phyloP scores from a whole-genome alignment of 345 rosid genomes.

The Brassica napus region DNA sequence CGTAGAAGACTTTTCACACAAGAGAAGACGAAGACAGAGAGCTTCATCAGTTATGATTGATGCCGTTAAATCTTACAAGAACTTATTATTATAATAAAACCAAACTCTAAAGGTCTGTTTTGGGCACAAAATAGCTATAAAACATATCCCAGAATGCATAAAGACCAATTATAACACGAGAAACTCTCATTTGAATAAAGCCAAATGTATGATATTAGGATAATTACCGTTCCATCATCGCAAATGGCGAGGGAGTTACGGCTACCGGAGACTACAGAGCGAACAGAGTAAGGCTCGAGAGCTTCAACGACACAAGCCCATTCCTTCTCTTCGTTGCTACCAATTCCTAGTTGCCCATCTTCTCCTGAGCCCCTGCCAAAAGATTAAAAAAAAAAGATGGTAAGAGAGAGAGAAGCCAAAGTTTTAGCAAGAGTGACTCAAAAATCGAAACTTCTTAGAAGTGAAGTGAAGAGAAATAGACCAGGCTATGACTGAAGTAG shows the following conservation, averaged over 20 bases:
- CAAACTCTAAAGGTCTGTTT: neutral
- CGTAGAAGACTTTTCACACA: neutral
- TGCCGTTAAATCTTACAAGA: neutral
- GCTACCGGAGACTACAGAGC: slow-evolving; percentile 94
- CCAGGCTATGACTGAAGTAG: slow-evolving; percentile 56
- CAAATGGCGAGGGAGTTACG: slow-evolving; percentile 99
- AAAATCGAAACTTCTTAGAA: slow-evolving; percentile 25
- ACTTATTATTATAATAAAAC: neutral
- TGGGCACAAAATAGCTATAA: neutral
- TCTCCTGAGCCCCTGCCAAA: slow-evolving; percentile 91
- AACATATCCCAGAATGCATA: neutral
- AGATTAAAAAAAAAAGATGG: neutral
- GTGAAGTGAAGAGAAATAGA: slow-evolving; percentile 5
- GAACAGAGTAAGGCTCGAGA: slow-evolving; percentile 65
- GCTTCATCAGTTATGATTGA: neutral
- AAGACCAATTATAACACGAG: slow-evolving; percentile 10
- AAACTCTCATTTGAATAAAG: neutral
- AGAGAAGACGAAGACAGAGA: slow-evolving; percentile 5
- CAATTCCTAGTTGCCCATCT: slow-evolving; percentile 94
- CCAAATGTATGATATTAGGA: neutral
- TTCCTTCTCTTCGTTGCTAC: slow-evolving; percentile 78
- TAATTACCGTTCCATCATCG: slow-evolving; percentile 76
- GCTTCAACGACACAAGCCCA: slow-evolving; percentile 76
- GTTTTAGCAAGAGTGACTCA: neutral
- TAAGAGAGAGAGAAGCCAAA: slow-evolving; percentile 1